These are phyloP conservation scores for Fraxinus dipetala DNA, from an alignment of 305 asterid species.

Conservation along the genomic window DNA sequence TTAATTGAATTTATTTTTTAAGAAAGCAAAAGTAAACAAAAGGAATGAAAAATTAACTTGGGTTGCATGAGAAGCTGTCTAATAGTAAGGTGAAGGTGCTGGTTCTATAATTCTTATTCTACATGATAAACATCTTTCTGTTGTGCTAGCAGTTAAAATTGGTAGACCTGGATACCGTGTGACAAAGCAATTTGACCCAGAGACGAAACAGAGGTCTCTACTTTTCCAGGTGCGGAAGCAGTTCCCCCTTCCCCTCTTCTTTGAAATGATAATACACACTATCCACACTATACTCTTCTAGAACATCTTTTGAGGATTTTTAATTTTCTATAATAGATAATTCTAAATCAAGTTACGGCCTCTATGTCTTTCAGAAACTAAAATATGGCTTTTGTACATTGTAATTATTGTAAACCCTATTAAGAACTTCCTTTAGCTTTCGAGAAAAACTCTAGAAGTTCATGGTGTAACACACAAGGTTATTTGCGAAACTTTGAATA, in stretches of 20 bases:
- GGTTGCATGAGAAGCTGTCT: background rate
- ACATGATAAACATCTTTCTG: background rate
- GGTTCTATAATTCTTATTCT: background rate
- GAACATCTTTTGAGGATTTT: background rate
- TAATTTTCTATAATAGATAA: background rate
- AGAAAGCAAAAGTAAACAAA: background rate
- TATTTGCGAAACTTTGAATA: background rate
- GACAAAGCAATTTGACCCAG: slow-evolving; percentile 86
- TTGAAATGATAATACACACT: background rate
- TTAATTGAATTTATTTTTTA: background rate
- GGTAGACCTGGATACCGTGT: slow-evolving; percentile 98
- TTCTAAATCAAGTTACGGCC: background rate
- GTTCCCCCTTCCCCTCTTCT: background rate
- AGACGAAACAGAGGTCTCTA: slow-evolving; percentile 91
- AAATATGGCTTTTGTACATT: background rate
- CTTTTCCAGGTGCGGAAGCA: slow-evolving; percentile 68
- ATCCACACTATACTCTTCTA: background rate
- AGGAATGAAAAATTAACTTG: background rate
- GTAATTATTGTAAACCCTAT: background rate
- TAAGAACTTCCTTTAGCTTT: background rate
- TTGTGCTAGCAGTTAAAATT: slow-evolving; percentile 64
- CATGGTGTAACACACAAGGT: background rate
- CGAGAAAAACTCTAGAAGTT: background rate
- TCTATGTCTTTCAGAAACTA: background rate
- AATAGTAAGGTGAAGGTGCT: background rate